phyloP scores from a whole-genome alignment of 352 stramenopile genomes.

The Phytophthora cryptogea region DNA sequence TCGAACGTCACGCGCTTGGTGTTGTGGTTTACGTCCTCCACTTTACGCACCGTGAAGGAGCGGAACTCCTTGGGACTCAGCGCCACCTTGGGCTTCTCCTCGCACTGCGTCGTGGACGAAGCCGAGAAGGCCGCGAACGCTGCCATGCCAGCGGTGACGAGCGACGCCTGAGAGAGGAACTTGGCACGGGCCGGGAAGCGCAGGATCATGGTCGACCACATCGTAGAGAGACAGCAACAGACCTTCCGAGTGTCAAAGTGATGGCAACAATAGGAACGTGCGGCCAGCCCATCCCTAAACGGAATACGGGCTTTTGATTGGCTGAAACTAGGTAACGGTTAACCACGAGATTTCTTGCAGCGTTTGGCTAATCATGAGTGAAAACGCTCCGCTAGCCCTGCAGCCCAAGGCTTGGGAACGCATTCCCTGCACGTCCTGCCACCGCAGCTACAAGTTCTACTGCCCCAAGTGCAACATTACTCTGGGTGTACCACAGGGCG shows the following conservation, averaged over 20 bases:
- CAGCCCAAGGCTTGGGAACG: conserved; percentile 54
- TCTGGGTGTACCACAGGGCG: conserved; percentile 56
- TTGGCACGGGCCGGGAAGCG: conserved; percentile 50
- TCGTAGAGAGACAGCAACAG: neutral
- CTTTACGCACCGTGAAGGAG: conserved; percentile 72
- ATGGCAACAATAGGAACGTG: neutral
- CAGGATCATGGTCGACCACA: conserved; percentile 56
- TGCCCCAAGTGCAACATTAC: conserved; percentile 74
- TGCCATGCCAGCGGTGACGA: conserved; percentile 47
- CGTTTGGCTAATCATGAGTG: conserved; percentile 10
- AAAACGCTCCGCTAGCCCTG: neutral
- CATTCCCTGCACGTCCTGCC: conserved; percentile 59
- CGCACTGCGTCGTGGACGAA: conserved; percentile 22
- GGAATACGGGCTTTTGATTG: neutral
- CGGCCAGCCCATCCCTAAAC: neutral
- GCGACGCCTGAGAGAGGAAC: conserved; percentile 36
- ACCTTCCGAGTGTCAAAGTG: neutral
- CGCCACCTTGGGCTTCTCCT: conserved; percentile 48
- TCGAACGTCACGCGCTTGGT: conserved; percentile 82
- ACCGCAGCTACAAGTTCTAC: conserved; percentile 89
- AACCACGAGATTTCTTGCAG: neutral
- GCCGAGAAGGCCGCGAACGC: conserved; percentile 39
- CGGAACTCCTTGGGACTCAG: conserved; percentile 70
- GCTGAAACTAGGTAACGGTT: neutral
- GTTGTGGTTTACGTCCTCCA: conserved; percentile 76